Evolutionary conservation across 495 filamentous ascomycete species (phyloP), one percentile per base, ranked within the genome.

Genomic region (Symbiotaphrina buchneri): DNA sequence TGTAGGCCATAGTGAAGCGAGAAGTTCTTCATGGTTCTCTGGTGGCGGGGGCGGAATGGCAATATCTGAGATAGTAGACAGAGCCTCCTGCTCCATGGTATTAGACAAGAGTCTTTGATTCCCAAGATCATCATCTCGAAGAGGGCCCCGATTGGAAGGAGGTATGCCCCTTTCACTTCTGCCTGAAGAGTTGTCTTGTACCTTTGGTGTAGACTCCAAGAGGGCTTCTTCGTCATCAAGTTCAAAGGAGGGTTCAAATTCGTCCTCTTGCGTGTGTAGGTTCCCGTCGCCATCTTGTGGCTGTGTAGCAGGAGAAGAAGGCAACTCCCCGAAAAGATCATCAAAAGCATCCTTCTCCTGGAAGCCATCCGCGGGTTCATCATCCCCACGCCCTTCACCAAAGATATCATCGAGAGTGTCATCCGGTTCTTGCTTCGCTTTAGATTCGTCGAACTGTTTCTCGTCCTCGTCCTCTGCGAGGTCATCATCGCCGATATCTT

Each of bases 401-500:
- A 33, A 13, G 18, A 13, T 32, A n/a, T 7, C 27, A 29, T 14
- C 27, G 15, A 29, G 27, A 5, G 7, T 18, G 34, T 61, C 61
- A 33, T 74, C 71, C 22, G n/a, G n/a, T n/a, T n/a, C n/a, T n/a
- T n/a, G n/a, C n/a, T n/a, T n/a, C n/a, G 28, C 26, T 10, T 38
- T 33, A 10, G 32, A 10, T 15, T 31, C 27, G 15, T 45, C 58
- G 27, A n/a, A n/a, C n/a, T n/a, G n/a, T 22, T 18, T 13, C 5
- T 39, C 47, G 25, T 63, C 64, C 33, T 73, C 69, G 38, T 78
- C 73, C 5, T 75, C 70, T 4, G 71, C 62, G 20, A 77, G 53
- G 36, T 78, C 73, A 43, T 76, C 68, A 37, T 78, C 73, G 19
- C 63, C 61, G 25, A 92, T 74, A 47, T 92, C 84, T 46, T 79